Percentiles rank a stretch among this genome's conserved stretches.
These are phyloP conservation scores for Epithemia pelagica DNA, from an alignment of 108 stramenopile genomes.

Conservation along the genomic window DNA sequence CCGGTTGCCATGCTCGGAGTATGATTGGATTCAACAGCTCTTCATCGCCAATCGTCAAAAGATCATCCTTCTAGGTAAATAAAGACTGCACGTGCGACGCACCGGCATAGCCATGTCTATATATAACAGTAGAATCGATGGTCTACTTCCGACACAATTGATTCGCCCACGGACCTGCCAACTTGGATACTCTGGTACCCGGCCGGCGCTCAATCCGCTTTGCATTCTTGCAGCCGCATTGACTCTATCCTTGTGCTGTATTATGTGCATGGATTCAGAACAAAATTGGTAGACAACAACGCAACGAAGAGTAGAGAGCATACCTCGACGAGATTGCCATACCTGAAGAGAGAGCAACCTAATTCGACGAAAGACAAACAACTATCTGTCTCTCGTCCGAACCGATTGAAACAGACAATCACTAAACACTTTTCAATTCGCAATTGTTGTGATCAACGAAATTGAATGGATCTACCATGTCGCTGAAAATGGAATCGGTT, in stretches of 20 bases:
- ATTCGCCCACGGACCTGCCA: neutral
- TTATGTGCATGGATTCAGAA: too few relatives aligned
- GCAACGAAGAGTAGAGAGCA: too few relatives aligned
- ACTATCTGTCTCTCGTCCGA: neutral
- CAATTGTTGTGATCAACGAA: neutral
- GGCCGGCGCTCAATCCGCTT: neutral
- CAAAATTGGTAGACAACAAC: too few relatives aligned
- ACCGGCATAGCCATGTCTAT: too few relatives aligned
- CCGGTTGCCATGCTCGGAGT: neutral
- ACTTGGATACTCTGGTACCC: neutral
- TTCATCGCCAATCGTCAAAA: neutral
- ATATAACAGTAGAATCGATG: too few relatives aligned
- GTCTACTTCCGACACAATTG: neutral
- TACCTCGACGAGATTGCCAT: too few relatives aligned
- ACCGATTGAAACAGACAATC: neutral
- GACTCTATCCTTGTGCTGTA: neutral
- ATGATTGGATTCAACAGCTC: neutral
- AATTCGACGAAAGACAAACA: neutral
- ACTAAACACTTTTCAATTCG: neutral
- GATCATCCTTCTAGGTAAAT: neutral
- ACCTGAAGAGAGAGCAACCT: too few relatives aligned
- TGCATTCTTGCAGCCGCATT: neutral
- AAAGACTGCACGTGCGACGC: too few relatives aligned
- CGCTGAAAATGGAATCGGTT: neutral
- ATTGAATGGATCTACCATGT: neutral